Evolutionary conservation across 495 filamentous ascomycete genomes (phyloP).

Genomic region (Neurospora sp.): DNA sequence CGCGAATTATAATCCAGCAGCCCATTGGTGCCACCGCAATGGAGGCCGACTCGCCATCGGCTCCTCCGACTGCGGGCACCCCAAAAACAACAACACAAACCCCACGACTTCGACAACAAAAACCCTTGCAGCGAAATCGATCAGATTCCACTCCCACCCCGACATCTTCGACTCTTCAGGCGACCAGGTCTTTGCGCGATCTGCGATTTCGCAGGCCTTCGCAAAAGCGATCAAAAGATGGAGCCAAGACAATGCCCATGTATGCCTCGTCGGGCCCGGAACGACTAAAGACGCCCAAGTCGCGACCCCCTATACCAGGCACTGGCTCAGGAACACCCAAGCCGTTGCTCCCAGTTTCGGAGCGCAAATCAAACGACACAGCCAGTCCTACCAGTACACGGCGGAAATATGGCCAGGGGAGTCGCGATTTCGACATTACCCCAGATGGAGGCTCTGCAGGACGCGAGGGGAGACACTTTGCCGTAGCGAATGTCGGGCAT

Average conservation of each 20-base stretch:
- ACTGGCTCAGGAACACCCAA: slow-evolving; percentile 15
- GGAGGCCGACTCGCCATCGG: slow-evolving; percentile 16
- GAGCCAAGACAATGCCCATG: slow-evolving; percentile 2
- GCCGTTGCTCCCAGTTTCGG: slow-evolving; percentile 33
- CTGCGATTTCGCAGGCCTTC: slow-evolving; percentile 6
- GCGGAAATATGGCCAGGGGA: slow-evolving; percentile 21
- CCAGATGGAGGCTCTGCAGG: slow-evolving; percentile 42
- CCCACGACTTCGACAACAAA: slow-evolving; percentile 14
- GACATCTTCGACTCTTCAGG: neutral
- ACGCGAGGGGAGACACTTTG: slow-evolving; percentile 68
- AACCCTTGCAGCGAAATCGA: slow-evolving; percentile 8
- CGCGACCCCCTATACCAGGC: slow-evolving; percentile 16
- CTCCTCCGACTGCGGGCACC: slow-evolving; percentile 6
- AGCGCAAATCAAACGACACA: slow-evolving; percentile 32
- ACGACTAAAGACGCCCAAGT: slow-evolving; percentile 17
- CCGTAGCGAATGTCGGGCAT: slow-evolving; percentile 87
- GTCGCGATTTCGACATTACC: slow-evolving; percentile 36
- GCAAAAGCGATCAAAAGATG: slow-evolving; percentile 12
- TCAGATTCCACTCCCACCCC: neutral
- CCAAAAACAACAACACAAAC: slow-evolving; percentile 1
- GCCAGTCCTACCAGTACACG: slow-evolving; percentile 13
- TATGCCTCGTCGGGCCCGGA: slow-evolving; percentile 5
- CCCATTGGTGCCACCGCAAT: slow-evolving; percentile 12
- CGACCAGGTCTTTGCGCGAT: slow-evolving; percentile 7
- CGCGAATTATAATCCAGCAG: neutral